Conservation (phyloP, 768 basidiomycete species). For the Trametopsis cervina region DNA sequence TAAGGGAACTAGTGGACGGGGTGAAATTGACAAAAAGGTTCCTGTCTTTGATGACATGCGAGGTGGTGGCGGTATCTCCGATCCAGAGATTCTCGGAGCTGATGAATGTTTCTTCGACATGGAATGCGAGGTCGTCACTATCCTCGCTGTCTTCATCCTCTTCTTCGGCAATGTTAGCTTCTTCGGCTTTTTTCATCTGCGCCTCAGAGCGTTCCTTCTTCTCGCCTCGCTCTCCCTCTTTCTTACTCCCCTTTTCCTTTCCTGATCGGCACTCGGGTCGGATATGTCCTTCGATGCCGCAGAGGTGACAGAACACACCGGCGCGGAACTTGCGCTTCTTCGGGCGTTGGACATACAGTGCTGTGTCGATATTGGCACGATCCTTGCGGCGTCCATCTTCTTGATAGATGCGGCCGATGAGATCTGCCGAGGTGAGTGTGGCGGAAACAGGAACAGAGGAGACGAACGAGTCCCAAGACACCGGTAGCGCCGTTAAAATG, state of each 20-base stretch:
- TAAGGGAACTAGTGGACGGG: conserved; percentile 3
- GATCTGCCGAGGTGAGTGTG: background rate
- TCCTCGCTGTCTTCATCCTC: background rate
- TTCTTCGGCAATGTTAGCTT: background rate
- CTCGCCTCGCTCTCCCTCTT: background rate
- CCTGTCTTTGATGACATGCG: conserved; percentile 10
- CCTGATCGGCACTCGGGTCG: background rate
- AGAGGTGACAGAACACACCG: background rate
- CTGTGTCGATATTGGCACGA: background rate
- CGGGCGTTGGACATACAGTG: background rate
- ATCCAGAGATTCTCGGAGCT: conserved; percentile 8
- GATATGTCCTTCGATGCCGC: conserved; percentile 6
- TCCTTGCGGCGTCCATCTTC: background rate
- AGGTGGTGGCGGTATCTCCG: conserved; percentile 11
- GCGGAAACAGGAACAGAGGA: background rate
- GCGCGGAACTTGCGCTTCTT: background rate
- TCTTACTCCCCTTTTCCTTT: background rate
- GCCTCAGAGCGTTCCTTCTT: background rate
- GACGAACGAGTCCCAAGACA: background rate
- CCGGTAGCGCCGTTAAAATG: background rate
- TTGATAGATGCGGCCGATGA: background rate
- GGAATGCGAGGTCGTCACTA: background rate
- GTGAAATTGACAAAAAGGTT: conserved; percentile 4
- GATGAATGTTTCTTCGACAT: background rate
- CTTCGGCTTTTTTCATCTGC: background rate